Percentiles rank a stretch among this genome's conserved stretches.
phyloP scores from a whole-genome alignment of 371 early-diverging fungal species.

The Amoeboaphelidium protococcarum region DNA sequence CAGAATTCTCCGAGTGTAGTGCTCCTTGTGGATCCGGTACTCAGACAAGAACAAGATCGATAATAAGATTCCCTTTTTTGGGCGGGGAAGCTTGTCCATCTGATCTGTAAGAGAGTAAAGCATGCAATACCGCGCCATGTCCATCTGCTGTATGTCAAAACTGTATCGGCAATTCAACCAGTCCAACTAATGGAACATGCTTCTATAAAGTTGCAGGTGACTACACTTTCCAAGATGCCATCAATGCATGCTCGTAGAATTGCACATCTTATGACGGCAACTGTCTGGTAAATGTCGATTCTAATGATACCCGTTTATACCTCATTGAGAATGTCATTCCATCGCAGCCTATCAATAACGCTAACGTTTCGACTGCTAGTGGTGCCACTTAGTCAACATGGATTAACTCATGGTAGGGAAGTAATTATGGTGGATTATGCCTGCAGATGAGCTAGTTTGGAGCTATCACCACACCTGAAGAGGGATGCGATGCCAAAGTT shows the following conservation, averaged over 20 bases:
- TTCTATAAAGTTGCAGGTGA: constrained; percentile 1
- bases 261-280: neutral
- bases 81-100: neutral
- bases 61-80: neutral
- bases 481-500: no score
- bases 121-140: neutral
- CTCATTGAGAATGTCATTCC: no score
- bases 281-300: no score
- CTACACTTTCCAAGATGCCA: neutral
- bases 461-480: neutral
- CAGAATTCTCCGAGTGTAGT: neutral
- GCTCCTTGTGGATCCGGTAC: neutral
- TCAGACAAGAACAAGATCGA: neutral
- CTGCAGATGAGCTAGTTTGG: neutral
- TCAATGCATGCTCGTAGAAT: neutral
- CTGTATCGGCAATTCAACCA: neutral
- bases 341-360: no score
- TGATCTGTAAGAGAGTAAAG: neutral
- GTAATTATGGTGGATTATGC: no score
- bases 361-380: no score
- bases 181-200: neutral
- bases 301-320: no score
- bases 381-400: no score
- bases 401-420: no score
- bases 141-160: neutral